A percentile compares a stretch with the other conserved stretches of the same genome.
phyloP scores from a whole-genome alignment of 768 basidiomycete species.

The Mrakia blollopis region DNA sequence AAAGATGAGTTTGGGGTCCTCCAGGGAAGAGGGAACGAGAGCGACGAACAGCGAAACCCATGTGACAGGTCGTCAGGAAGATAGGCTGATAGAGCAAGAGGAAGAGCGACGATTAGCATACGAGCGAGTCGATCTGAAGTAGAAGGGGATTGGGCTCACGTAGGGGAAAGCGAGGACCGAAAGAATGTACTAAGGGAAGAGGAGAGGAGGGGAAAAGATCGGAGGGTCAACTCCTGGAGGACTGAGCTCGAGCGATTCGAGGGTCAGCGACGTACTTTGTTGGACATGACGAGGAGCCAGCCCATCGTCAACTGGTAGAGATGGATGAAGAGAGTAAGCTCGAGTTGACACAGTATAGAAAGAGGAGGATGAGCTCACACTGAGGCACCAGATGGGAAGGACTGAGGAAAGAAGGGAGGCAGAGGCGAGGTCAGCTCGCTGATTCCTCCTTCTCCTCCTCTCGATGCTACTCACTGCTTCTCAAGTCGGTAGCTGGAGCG shows the following conservation, averaged over 20 bases:
- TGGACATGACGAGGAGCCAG: slow-evolving; percentile 23
- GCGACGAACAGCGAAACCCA: slow-evolving; percentile 53
- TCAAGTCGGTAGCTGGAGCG: not conserved
- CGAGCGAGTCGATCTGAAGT: not conserved
- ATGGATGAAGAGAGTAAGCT: not conserved
- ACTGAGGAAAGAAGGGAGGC: not conserved
- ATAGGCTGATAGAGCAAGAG: slow-evolving; percentile 15
- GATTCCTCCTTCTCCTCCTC: not conserved
- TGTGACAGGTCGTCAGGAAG: slow-evolving; percentile 29
- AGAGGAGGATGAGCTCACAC: not conserved
- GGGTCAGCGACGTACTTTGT: slow-evolving; percentile 2
- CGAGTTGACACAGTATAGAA: not conserved
- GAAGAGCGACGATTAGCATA: not conserved
- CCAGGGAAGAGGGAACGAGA: slow-evolving; percentile 63
- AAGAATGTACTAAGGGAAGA: slow-evolving; percentile 55
- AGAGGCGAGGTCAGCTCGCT: not conserved
- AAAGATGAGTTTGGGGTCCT: not conserved
- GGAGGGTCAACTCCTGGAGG: not conserved
- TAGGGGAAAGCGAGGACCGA: slow-evolving; percentile 11
- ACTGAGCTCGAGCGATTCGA: not conserved
- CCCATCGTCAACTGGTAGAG: slow-evolving; percentile 7
- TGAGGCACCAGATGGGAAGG: not conserved
- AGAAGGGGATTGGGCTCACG: not conserved
- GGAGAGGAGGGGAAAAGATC: not conserved
- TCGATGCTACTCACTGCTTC: not conserved